Evolutionary conservation across 495 filamentous ascomycete genomes (phyloP).

Genomic region (Thozetella sp.): DNA sequence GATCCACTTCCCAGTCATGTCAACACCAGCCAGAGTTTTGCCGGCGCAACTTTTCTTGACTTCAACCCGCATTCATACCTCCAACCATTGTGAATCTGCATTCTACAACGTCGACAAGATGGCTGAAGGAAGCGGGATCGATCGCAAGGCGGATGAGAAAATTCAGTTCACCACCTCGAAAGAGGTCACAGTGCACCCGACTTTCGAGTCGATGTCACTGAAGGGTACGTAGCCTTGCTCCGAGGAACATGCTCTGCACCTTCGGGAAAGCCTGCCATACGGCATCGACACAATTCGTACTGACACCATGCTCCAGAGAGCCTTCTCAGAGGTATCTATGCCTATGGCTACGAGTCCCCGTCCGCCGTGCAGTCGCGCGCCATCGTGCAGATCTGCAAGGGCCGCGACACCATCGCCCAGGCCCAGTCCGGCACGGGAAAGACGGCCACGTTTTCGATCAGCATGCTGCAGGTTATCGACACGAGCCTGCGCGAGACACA

Average conservation of each 20-base stretch:
- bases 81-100: too few species aligned
- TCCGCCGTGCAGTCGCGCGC: slow-evolving; percentile 97
- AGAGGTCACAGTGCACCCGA: slow-evolving; percentile 84
- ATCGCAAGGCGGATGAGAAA: slow-evolving; percentile 90
- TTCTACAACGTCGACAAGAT: slow-evolving; percentile 51
- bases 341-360: slow-evolving; percentile 96
- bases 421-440: slow-evolving; percentile 99
- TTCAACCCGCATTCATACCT: slow-evolving; percentile 7
- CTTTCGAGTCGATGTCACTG: slow-evolving; percentile 61
- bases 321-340: slow-evolving; percentile 95
- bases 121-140: slow-evolving; percentile 78
- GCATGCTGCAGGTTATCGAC: slow-evolving; percentile 97
- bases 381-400: slow-evolving; percentile 98
- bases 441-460: slow-evolving; percentile 99
- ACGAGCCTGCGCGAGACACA: slow-evolving; percentile 91
- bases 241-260: too few species aligned
- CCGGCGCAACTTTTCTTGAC: slow-evolving; percentile 4
- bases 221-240: slow-evolving; percentile 56
- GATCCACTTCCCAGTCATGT: background rate
- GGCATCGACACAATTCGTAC: too few species aligned
- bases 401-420: slow-evolving; percentile 96
- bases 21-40: background rate
- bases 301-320: slow-evolving; percentile 58
- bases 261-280: too few species aligned
- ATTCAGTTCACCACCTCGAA: slow-evolving; percentile 98